Base-by-base conservation (phyloP, 139 green algal species). In the Zygnema circumcarinatum region DNA sequence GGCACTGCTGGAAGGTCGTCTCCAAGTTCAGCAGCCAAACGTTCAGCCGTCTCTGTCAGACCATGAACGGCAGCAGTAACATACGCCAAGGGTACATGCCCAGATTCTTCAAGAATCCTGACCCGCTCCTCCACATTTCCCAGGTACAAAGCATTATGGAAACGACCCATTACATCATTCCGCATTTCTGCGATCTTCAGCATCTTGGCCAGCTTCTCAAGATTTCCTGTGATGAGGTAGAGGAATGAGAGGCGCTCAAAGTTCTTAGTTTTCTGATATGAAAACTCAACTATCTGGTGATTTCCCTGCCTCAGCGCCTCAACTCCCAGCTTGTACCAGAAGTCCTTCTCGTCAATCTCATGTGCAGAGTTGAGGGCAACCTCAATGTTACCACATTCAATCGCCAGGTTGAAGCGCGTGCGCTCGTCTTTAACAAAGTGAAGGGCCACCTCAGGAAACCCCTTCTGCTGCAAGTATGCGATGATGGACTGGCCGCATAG, bases 211-310 rank as follows among this genome's bases (percentile, higher is more conserved):
- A 98, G 93, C 85, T 96, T 96, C 69, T 98, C 96, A 38, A 96
- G 87, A 89, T 97, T 96, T 79, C 97, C 97, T 2, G 96, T 98
- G 92, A 99, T 97, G 86, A 99, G 95, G 92, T 99, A 99, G 86
- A 99, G 93, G 94, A 99, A 99, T 16, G 93, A 95, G n/a, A 99
- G 95, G 75, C 96, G 95, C 87, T 99, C 97, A 84, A 96, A 99
- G 90, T 94, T 95, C 93, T 99, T 99, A 74, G 96, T 99, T 93
- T 98, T 98, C 94, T 99, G 97, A 92, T 98, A 99, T 62, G 92
- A 94, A 91, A 96, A 99, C 94, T 99, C 97, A 79, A 98, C 97
- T 39, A 99, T 98, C 91, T 98, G 93, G 90, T 97, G 93, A 94
- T 99, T 99, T 87, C 97, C 96, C 93, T 97, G 94, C 31, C 95